Conservation (phyloP, 2,329 filamentous ascomycete genomes). For the Diplocarpon rosae region DNA sequence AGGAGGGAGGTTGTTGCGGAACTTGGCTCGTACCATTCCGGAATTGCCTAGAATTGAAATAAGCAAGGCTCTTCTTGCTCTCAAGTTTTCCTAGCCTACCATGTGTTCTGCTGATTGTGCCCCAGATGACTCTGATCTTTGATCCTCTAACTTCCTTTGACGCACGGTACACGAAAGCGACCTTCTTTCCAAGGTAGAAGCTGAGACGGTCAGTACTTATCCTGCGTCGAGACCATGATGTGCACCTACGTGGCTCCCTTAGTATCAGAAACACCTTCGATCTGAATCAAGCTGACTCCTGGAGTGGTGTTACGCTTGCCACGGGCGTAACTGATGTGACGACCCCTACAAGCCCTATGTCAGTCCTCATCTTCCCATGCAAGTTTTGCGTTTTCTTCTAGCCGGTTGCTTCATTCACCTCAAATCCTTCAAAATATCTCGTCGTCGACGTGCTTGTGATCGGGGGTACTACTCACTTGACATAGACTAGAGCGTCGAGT, state of each 20-base stretch:
- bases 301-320: constrained; percentile 86
- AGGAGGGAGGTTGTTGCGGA: constrained; percentile 88
- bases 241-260: constrained; percentile 69
- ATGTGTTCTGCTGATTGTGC: constrained; percentile 93
- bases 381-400: neutral
- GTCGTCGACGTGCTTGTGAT: constrained; percentile 6
- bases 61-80: constrained; percentile 4
- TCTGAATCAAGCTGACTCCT: constrained; percentile 90
- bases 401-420: constrained; percentile 2
- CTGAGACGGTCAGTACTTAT: constrained; percentile 20
- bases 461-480: constrained; percentile 58
- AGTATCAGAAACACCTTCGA: constrained; percentile 92
- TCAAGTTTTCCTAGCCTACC: constrained; percentile 43
- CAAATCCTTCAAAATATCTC: neutral
- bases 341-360: constrained; percentile 54
- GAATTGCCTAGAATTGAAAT: constrained; percentile 62
- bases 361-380: constrained; percentile 12
- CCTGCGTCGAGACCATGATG: neutral
- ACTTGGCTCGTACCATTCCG: constrained; percentile 95
- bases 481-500: constrained; percentile 54
- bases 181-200: constrained; percentile 98
- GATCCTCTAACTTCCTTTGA: constrained; percentile 91
- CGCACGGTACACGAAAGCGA: constrained; percentile 97
- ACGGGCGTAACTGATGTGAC: constrained; percentile 96
- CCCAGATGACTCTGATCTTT: constrained; percentile 99